A percentile compares a stretch with the other conserved stretches of the same genome.
These are phyloP conservation scores for Diutina pseudorugosa DNA, from an alignment of 1,139 yeast species.

Conservation along the genomic window DNA sequence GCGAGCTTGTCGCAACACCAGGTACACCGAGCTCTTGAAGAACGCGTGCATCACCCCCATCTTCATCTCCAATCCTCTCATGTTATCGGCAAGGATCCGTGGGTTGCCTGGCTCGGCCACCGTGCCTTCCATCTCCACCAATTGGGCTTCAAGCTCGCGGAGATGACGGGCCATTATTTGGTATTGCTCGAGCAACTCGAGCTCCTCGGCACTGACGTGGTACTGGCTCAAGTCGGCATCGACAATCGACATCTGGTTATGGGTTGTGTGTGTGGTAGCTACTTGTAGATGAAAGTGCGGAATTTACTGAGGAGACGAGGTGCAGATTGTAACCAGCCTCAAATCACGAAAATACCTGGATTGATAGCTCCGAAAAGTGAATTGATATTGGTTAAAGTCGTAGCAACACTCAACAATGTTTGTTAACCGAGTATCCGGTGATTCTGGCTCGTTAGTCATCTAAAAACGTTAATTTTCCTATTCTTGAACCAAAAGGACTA, in stretches of 20 bases:
- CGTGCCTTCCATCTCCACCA: background rate
- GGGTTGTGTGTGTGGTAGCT: background rate
- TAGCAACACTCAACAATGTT: no score
- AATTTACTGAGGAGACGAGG: background rate
- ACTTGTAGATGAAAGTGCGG: background rate
- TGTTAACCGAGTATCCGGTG: background rate
- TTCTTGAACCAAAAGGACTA: background rate
- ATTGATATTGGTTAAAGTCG: background rate
- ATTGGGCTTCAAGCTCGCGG: background rate
- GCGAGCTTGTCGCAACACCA: background rate
- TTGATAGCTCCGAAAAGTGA: background rate
- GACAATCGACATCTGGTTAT: background rate
- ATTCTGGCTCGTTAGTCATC: background rate
- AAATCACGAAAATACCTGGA: background rate
- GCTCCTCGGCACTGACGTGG: background rate
- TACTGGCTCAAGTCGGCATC: background rate
- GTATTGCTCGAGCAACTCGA: background rate
- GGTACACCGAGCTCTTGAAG: background rate
- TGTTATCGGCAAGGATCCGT: background rate
- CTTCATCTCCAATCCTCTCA: constrained; percentile 1
- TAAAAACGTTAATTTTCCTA: background rate
- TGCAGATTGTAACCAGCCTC: background rate
- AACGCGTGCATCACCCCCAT: constrained; percentile 1
- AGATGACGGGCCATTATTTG: background rate
- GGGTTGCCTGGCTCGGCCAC: background rate